Evolutionary conservation across 192 early-diverging fungal species (phyloP).

Genomic region (Pilaira anomala): DNA sequence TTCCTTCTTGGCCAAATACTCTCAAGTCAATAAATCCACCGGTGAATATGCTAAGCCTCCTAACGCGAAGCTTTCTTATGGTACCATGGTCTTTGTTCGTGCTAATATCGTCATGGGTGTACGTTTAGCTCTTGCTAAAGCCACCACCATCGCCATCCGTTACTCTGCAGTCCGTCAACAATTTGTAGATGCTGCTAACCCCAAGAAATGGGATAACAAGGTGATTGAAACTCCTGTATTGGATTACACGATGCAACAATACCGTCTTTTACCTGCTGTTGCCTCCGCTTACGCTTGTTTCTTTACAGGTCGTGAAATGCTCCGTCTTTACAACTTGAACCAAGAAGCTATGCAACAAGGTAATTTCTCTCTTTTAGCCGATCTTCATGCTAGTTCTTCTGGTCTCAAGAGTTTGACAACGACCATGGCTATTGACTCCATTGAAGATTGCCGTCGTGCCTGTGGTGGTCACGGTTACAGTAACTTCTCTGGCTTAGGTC

Average conservation of each 20-base stretch:
- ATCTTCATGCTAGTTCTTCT: slow-evolving; percentile 70
- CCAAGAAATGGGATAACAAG: slow-evolving; percentile 42
- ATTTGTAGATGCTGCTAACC: slow-evolving; percentile 58
- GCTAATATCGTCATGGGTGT: slow-evolving; percentile 68
- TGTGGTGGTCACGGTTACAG: slow-evolving; percentile 81
- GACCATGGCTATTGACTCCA: slow-evolving; percentile 60
- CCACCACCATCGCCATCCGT: slow-evolving; percentile 67
- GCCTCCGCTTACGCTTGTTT: slow-evolving; percentile 73
- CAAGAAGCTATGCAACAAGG: slow-evolving; percentile 52
- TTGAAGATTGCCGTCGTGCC: slow-evolving; percentile 71
- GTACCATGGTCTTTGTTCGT: slow-evolving; percentile 83
- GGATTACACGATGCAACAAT: slow-evolving; percentile 79
- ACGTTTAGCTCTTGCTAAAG: slow-evolving; percentile 58
- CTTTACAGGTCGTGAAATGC: slow-evolving; percentile 65
- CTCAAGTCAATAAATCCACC: slow-evolving; percentile 59
- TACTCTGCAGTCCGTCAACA: slow-evolving; percentile 73
- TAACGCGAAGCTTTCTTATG: slow-evolving; percentile 78
- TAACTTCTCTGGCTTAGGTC: slow-evolving; percentile 65
- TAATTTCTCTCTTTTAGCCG: slow-evolving; percentile 65
- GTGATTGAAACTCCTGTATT: slow-evolving; percentile 66
- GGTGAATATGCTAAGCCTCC: slow-evolving; percentile 74
- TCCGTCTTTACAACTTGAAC: slow-evolving; percentile 58
- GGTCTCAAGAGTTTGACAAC: slow-evolving; percentile 76
- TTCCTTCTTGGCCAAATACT: slow-evolving; percentile 74
- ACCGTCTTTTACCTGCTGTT: slow-evolving; percentile 67